A percentile compares a stretch with the other conserved stretches of the same genome.
Evolutionary conservation across 371 early-diverging fungal species (phyloP).

Genomic region (Chytridium lagenaria): DNA sequence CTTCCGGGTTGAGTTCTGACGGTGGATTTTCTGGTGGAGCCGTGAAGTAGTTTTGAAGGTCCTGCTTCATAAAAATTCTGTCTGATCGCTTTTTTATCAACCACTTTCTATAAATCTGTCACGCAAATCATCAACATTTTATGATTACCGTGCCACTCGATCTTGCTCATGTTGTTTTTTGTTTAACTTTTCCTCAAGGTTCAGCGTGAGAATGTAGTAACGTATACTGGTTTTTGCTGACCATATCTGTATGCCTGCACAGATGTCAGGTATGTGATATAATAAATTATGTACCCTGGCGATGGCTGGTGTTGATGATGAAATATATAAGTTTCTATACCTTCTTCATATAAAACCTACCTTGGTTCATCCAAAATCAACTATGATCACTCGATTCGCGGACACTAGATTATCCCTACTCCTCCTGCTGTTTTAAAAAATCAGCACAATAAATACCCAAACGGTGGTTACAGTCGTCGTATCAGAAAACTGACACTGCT

Average conservation of each 20-base stretch:
- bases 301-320: slow-evolving; percentile 70
- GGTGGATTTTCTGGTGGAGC: slow-evolving; percentile 40
- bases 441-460: too few relatives aligned
- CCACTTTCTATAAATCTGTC: slow-evolving; percentile 31
- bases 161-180: slow-evolving; percentile 61
- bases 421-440: slow-evolving; percentile 75
- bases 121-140: not conserved
- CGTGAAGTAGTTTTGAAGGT: slow-evolving; percentile 58
- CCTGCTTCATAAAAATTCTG: slow-evolving; percentile 46
- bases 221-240: slow-evolving; percentile 73
- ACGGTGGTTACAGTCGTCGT: too few relatives aligned
- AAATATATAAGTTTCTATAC: too few relatives aligned
- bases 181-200: slow-evolving; percentile 65
- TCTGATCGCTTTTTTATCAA: slow-evolving; percentile 65
- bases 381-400: slow-evolving; percentile 87
- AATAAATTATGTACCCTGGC: slow-evolving; percentile 62
- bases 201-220: slow-evolving; percentile 73
- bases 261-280: slow-evolving; percentile 28
- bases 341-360: too few relatives aligned
- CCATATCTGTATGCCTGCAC: slow-evolving; percentile 77
- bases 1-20: slow-evolving; percentile 9
- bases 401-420: slow-evolving; percentile 89
- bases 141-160: slow-evolving; percentile 62
- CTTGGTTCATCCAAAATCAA: slow-evolving; percentile 97
- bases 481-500: too few relatives aligned